Base-by-base conservation (phyloP, 306 rosid species). In the Trifolium subterraneum region DNA sequence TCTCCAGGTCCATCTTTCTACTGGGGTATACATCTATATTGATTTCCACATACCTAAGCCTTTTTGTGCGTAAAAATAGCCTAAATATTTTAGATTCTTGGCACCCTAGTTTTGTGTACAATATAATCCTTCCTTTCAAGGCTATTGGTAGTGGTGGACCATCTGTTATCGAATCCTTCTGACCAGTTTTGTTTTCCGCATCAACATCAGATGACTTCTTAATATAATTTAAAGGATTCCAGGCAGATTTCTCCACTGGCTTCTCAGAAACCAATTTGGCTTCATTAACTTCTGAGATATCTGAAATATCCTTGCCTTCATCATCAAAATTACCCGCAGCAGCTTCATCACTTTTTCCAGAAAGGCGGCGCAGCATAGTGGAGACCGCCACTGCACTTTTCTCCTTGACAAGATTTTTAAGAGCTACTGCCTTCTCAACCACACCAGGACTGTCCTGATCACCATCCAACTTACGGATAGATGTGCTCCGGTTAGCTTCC, bases 71-170 rank as follows among this genome's bases (percentile, higher is more conserved):
- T 76, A 94, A 82, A 84, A 89, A 88, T 33, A 60, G 78, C 77
- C 98, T 82, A 64, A 89, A 83, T 80, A 84, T 90, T 76, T 76
- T 91, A 84, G 92, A 88, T 20, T 88, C 96, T 64, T 73, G 84
- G 80, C 96, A 91, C 48, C 89, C 94, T 45, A 94, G 82, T 78
- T 89, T 87, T 8, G 98, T 87, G 79, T 88, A 94, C 56, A 94
- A 66, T 47, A 91, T 76, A 66, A 90, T 76, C 85, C 97, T 88
- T 78, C 97, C 98, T 76, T 83, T 94, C 78, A 94, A 78, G 75
- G 63, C 81, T 67, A 84, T 3, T 14, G 73, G 85, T 52, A 64
- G 69, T 29, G 59, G 22, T 41, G 78, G 67, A 78, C 71, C 88
- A 45, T 78, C 70, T 15, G 15, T 45, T 15, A 65, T 75, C 23